A percentile compares a stretch with the other conserved stretches of the same genome.
Conservation (phyloP, 2,329 filamentous ascomycete genomes). For the Chaetomium olivaceum region DNA sequence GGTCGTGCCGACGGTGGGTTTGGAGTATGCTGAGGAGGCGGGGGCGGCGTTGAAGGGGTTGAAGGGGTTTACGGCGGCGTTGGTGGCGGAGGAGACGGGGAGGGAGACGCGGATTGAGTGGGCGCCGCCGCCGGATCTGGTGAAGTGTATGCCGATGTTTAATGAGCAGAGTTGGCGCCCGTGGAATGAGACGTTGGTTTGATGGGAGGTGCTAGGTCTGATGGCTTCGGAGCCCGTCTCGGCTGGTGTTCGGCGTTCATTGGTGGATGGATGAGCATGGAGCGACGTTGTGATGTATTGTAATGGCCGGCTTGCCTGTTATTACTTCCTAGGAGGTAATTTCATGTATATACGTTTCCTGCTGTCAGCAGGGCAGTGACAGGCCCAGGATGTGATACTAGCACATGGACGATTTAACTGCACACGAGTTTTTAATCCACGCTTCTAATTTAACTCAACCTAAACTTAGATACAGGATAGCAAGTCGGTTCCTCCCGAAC, state of each 20-base stretch:
- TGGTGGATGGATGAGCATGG: background rate
- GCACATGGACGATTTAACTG: background rate
- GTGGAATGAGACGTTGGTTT: conserved; percentile 42
- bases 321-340: too few species aligned
- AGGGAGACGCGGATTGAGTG: conserved; percentile 43
- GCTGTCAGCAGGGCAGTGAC: background rate
- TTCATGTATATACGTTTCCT: background rate
- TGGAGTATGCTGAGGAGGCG: conserved; percentile 53
- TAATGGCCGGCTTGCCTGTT: too few species aligned
- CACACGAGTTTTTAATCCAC: background rate
- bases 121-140: conserved; percentile 46
- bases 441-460: background rate
- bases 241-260: background rate
- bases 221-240: background rate
- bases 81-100: conserved; percentile 31
- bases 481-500: background rate
- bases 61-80: conserved; percentile 49
- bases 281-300: background rate
- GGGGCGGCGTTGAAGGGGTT: conserved; percentile 48
- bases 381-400: background rate
- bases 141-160: conserved; percentile 52
- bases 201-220: background rate
- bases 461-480: background rate
- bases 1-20: conserved; percentile 55
- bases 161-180: conserved; percentile 44